Evolutionary conservation across 371 early-diverging fungal genomes (phyloP).

Genomic region (Lichtheimia corymbifera): DNA sequence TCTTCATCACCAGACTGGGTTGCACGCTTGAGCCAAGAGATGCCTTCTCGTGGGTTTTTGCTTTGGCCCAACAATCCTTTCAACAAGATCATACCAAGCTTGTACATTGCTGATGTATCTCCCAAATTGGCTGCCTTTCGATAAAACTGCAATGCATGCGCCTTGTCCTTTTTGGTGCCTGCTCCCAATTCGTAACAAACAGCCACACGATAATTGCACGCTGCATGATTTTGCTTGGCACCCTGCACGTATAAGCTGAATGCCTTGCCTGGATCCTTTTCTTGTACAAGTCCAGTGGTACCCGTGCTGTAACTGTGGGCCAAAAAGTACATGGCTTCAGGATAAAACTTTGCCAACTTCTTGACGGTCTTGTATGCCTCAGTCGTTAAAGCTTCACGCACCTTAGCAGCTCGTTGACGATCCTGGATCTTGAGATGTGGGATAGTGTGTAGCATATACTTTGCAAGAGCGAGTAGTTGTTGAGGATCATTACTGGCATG

Average conservation of each 20-base stretch:
- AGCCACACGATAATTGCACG: constrained; percentile 91
- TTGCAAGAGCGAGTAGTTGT: constrained; percentile 79
- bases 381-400: constrained; percentile 63
- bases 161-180: constrained; percentile 86
- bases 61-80: constrained; percentile 75
- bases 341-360: constrained; percentile 68
- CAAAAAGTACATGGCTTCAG: constrained; percentile 92
- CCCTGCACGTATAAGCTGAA: constrained; percentile 91
- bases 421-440: constrained; percentile 62
- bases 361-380: constrained; percentile 85
- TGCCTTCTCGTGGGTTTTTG: constrained; percentile 79
- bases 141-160: constrained; percentile 88
- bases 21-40: constrained; percentile 93
- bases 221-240: constrained; percentile 90
- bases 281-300: constrained; percentile 59
- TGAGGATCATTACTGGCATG: constrained; percentile 75
- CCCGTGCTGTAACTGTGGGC: constrained; percentile 86
- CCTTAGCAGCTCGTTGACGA: constrained; percentile 67
- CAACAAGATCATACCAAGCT: constrained; percentile 83
- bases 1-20: constrained; percentile 86
- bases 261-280: constrained; percentile 86
- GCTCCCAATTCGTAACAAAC: constrained; percentile 96
- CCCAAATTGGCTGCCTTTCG: constrained; percentile 92
- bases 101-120: constrained; percentile 96
- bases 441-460: constrained; percentile 69